These are phyloP conservation scores for Ceratobasidium sp. DNA, from an alignment of 1,284 basidiomycete genomes.

Conservation along the genomic window DNA sequence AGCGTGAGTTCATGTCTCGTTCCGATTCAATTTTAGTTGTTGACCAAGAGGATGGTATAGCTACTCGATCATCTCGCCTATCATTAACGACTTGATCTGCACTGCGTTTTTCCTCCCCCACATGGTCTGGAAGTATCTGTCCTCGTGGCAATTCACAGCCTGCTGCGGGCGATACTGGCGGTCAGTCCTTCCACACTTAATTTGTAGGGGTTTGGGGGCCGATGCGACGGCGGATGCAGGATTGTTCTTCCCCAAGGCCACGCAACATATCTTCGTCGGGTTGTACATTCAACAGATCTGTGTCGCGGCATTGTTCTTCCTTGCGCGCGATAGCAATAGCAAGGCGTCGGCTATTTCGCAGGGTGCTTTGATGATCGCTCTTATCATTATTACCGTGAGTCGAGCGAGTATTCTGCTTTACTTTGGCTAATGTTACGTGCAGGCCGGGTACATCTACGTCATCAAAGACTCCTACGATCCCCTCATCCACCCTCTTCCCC, in stretches of 20 bases:
- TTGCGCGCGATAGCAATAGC: slow-evolving; percentile 69
- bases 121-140: slow-evolving; percentile 89
- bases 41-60: slow-evolving; percentile 57
- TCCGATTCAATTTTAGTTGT: slow-evolving; percentile 50
- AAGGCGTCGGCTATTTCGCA: slow-evolving; percentile 75
- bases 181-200: slow-evolving; percentile 59
- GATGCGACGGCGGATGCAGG: too few species aligned
- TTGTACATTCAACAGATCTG: slow-evolving; percentile 89
- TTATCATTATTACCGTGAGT: slow-evolving; percentile 84
- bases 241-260: slow-evolving; percentile 94
- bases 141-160: slow-evolving; percentile 83
- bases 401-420: slow-evolving; percentile 52
- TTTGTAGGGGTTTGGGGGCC: too few species aligned
- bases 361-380: slow-evolving; percentile 84
- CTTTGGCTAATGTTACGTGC: slow-evolving; percentile 50
- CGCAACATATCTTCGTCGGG: slow-evolving; percentile 94
- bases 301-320: slow-evolving; percentile 89
- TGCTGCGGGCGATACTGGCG: slow-evolving; percentile 81
- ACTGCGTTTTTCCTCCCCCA: slow-evolving; percentile 89
- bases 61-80: slow-evolving; percentile 93
- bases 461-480: slow-evolving; percentile 69
- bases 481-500: slow-evolving; percentile 69
- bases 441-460: slow-evolving; percentile 57
- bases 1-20: background rate
- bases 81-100: slow-evolving; percentile 92